Percentiles rank a stretch among this genome's conserved stretches.
phyloP scores from a whole-genome alignment of 805 yeast genomes.

The Wickerhamomyces chambardii region DNA sequence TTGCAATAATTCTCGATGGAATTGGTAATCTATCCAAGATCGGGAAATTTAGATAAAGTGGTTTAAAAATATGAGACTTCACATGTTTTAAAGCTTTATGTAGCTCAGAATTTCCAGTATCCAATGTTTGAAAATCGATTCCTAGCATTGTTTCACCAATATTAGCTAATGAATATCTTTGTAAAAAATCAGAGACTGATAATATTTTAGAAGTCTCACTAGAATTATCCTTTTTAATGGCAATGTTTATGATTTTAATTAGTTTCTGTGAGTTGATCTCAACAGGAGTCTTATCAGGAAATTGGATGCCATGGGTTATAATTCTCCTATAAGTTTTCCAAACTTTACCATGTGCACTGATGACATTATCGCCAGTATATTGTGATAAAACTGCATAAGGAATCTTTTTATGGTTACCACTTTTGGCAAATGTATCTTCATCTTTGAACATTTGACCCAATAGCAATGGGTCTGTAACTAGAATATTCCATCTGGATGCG shows the following conservation, averaged over 20 bases:
- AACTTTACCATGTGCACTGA: slow-evolving; percentile 43
- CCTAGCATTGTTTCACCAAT: slow-evolving; percentile 43
- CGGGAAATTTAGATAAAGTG: slow-evolving; percentile 48
- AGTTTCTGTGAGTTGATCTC: slow-evolving; percentile 27
- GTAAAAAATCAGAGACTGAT: slow-evolving; percentile 31
- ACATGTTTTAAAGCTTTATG: slow-evolving; percentile 32
- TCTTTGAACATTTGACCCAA: slow-evolving; percentile 36
- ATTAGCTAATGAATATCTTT: slow-evolving; percentile 37
- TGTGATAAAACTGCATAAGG: slow-evolving; percentile 44
- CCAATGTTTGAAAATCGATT: slow-evolving; percentile 32
- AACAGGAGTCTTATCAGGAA: slow-evolving; percentile 33
- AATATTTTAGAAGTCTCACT: slow-evolving; percentile 5
- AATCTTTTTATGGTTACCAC: slow-evolving; percentile 52
- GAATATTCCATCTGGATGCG: slow-evolving; percentile 53
- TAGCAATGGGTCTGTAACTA: slow-evolving; percentile 39
- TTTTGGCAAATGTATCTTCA: slow-evolving; percentile 42
- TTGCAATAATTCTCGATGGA: slow-evolving; percentile 34
- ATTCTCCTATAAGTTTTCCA: slow-evolving; percentile 42
- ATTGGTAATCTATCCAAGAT: slow-evolving; percentile 39
- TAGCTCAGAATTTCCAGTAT: slow-evolving; percentile 19
- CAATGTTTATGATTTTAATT: slow-evolving; percentile 16
- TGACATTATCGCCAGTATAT: slow-evolving; percentile 53
- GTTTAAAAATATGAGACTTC: slow-evolving; percentile 45
- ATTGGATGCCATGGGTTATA: slow-evolving; percentile 38
- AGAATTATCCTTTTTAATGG: slow-evolving; percentile 3